Conservation (phyloP, 2,329 filamentous ascomycete species). For the Ophiostoma sp. region DNA sequence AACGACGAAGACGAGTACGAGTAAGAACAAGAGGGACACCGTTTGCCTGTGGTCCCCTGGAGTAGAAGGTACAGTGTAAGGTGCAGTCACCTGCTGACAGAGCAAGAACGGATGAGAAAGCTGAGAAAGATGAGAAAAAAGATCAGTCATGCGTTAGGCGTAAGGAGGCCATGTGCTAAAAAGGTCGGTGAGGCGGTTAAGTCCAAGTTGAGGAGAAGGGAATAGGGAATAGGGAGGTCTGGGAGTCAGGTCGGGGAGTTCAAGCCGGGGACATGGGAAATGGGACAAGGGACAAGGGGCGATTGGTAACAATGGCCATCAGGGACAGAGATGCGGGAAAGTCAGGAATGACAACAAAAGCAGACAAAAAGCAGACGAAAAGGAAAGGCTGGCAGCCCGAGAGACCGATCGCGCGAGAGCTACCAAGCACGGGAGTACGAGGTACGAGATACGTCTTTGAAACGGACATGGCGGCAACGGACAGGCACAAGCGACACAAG, state of each 20-base stretch:
- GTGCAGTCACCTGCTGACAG: not conserved
- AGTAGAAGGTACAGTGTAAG: not conserved
- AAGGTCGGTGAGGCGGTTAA: not conserved
- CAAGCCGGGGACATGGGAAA: not conserved
- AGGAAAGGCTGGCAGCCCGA: not conserved
- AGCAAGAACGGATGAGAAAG: not conserved
- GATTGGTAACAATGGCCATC: not conserved
- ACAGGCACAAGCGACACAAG: not conserved
- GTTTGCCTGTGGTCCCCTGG: not conserved
- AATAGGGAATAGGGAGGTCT: not conserved
- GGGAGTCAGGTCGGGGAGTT: not conserved
- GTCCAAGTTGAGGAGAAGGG: not conserved
- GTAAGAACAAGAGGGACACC: not conserved
- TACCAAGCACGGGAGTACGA: not conserved
- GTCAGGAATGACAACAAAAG: not conserved
- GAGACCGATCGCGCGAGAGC: constrained; percentile 4
- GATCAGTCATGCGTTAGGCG: not conserved
- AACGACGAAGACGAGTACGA: not conserved
- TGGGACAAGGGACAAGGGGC: not conserved
- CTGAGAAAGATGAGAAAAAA: not conserved
- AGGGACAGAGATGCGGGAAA: not conserved
- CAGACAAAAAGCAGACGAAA: not conserved
- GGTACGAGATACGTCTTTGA: not conserved
- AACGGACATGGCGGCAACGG: not conserved
- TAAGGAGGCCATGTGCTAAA: not conserved